Conservation (phyloP, 306 rosid species). For the Ceratonia siliqua region DNA sequence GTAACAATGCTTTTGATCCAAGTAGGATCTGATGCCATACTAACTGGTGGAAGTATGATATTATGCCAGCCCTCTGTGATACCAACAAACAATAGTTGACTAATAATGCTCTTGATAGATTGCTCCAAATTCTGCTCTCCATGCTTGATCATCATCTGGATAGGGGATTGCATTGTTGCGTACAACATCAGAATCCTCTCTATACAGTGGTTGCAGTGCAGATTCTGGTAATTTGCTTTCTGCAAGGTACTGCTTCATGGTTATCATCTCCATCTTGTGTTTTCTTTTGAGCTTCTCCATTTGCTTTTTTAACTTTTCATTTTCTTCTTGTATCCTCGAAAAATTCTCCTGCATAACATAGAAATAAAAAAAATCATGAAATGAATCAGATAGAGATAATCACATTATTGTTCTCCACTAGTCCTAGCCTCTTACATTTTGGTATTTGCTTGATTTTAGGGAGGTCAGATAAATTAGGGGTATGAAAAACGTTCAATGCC, state of each 20-base stretch:
- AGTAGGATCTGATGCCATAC: slow-evolving; percentile 46
- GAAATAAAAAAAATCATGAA: slow-evolving; percentile 20
- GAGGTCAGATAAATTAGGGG: too few relatives aligned
- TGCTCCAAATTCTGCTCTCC: slow-evolving; percentile 97
- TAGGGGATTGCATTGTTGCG: slow-evolving; percentile 42
- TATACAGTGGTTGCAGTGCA: slow-evolving; percentile 70
- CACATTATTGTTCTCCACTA: not conserved
- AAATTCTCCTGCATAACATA: slow-evolving; percentile 60
- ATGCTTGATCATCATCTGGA: slow-evolving; percentile 82
- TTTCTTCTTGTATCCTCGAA: slow-evolving; percentile 55
- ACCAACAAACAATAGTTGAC: slow-evolving; percentile 2
- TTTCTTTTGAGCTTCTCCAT: slow-evolving; percentile 81
- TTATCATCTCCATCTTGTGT: slow-evolving; percentile 83
- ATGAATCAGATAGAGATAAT: not conserved
- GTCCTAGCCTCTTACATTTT: too few relatives aligned
- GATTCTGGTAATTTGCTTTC: slow-evolving; percentile 90
- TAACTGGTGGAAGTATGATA: slow-evolving; percentile 1
- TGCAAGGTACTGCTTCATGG: slow-evolving; percentile 86
- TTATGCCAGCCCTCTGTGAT: not conserved
- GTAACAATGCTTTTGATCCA: slow-evolving; percentile 32
- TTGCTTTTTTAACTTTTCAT: slow-evolving; percentile 71
- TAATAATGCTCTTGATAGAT: slow-evolving; percentile 79
- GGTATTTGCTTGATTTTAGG: not conserved
- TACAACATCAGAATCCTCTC: slow-evolving; percentile 50
- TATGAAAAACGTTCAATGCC: not conserved